Percentiles rank a stretch among this genome's conserved stretches.
Conservation (phyloP, 2,329 filamentous ascomycete species). For the Epicoccum sorghinum region DNA sequence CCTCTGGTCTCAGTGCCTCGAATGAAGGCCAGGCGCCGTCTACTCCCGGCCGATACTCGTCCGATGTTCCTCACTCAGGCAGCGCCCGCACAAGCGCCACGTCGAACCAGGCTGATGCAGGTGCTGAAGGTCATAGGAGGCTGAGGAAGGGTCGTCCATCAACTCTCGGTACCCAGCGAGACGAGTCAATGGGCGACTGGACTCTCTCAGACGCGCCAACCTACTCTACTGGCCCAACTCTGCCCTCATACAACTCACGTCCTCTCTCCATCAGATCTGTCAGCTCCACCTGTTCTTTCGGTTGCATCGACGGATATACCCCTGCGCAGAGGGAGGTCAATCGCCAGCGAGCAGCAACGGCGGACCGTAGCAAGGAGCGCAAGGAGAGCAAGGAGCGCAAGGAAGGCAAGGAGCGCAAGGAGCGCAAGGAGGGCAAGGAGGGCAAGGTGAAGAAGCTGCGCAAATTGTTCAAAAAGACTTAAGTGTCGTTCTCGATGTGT, state of each 20-base stretch:
- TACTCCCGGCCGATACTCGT: slow-evolving; percentile 1
- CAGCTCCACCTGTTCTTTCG: slow-evolving; percentile 40
- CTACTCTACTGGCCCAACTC: slow-evolving; percentile 39
- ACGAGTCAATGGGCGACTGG: slow-evolving; percentile 40
- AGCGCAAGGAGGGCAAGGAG: slow-evolving; percentile 28
- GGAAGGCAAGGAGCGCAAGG: slow-evolving; percentile 30
- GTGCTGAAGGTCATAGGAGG: slow-evolving; percentile 1
- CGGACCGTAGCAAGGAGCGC: slow-evolving; percentile 23
- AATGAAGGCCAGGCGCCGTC: slow-evolving; percentile 5
- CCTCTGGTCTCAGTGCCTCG: slow-evolving; percentile 12
- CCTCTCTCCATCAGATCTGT: slow-evolving; percentile 32
- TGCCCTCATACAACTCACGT: slow-evolving; percentile 44
- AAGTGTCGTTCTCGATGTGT: background rate
- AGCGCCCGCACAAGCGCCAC: slow-evolving; percentile 20
- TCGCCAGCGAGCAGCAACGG: slow-evolving; percentile 35
- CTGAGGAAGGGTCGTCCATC: slow-evolving; percentile 11
- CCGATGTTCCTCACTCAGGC: slow-evolving; percentile 8
- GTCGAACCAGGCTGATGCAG: slow-evolving; percentile 14
- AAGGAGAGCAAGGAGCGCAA: slow-evolving; percentile 30
- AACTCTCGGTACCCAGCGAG: slow-evolving; percentile 24
- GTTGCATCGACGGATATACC: slow-evolving; percentile 44
- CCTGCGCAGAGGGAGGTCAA: slow-evolving; percentile 27
- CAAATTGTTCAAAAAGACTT: slow-evolving; percentile 17
- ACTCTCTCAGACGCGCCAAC: slow-evolving; percentile 44
- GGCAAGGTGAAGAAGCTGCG: slow-evolving; percentile 36